A percentile compares a stretch with the other conserved stretches of the same genome.
Conservation (phyloP, 2,329 filamentous ascomycete genomes). For the Alternaria infectoria region DNA sequence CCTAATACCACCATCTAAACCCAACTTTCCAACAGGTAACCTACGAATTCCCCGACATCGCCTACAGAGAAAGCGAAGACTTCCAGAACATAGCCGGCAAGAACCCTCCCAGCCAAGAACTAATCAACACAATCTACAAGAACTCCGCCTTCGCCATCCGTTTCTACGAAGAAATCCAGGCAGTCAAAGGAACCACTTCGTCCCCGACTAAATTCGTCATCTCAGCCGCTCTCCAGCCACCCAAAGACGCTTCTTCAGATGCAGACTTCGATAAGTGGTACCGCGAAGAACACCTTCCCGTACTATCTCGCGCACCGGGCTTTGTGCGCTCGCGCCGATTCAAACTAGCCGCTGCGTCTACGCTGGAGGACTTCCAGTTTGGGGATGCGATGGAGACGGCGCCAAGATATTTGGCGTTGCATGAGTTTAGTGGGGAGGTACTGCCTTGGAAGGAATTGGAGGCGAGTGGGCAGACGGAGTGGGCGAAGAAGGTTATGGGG, state of each 20-base stretch:
- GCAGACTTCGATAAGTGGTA: constrained; percentile 33
- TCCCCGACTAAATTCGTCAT: constrained; percentile 20
- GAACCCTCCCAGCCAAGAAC: constrained; percentile 20
- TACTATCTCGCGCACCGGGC: constrained; percentile 15
- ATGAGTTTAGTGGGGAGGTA: constrained; percentile 32
- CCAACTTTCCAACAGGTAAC: constrained; percentile 23
- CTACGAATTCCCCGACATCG: constrained; percentile 36
- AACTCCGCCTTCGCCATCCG: constrained; percentile 36
- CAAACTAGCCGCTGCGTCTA: constrained; percentile 20
- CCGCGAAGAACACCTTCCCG: constrained; percentile 22
- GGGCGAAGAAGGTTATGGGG: constrained; percentile 30
- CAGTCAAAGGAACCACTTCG: neutral
- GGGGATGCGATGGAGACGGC: constrained; percentile 7
- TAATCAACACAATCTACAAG: constrained; percentile 31
- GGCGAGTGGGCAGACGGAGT: constrained; percentile 22
- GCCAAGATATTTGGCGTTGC: constrained; percentile 26
- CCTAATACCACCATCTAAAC: neutral
- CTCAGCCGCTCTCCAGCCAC: constrained; percentile 14
- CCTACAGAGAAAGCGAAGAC: constrained; percentile 22
- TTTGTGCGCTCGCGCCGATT: constrained; percentile 30
- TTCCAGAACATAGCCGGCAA: constrained; percentile 35
- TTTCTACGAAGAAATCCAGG: constrained; percentile 28
- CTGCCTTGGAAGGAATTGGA: constrained; percentile 25
- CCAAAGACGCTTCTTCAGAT: neutral
- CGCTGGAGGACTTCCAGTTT: constrained; percentile 27